These are phyloP conservation scores for Piloderma croceum DNA, from an alignment of 768 basidiomycete species.

Conservation along the genomic window DNA sequence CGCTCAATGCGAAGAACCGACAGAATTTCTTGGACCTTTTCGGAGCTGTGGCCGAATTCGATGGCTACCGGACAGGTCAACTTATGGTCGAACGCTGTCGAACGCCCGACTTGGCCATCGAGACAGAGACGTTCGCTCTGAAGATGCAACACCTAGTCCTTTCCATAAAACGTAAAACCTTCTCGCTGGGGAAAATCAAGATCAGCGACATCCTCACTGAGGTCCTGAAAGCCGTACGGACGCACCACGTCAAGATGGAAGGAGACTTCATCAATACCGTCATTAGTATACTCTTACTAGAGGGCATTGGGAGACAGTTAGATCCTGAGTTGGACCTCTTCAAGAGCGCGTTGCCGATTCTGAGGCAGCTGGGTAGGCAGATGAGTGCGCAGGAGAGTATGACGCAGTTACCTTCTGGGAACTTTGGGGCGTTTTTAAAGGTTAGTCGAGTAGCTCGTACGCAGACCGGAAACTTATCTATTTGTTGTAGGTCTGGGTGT, in stretches of 20 bases:
- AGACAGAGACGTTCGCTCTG: conserved; percentile 92
- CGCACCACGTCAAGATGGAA: conserved; percentile 97
- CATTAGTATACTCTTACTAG: conserved; percentile 85
- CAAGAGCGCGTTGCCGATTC: conserved; percentile 89
- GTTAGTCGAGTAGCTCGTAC: conserved; percentile 35
- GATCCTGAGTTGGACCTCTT: conserved; percentile 92
- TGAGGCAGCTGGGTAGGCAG: conserved; percentile 86
- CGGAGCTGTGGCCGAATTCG: conserved; percentile 91
- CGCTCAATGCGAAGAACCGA: conserved; percentile 75
- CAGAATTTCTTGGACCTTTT: conserved; percentile 96
- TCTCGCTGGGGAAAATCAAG: conserved; percentile 93
- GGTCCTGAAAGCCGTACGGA: conserved; percentile 78
- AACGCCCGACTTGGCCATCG: conserved; percentile 82
- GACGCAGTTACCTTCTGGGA: conserved; percentile 56
- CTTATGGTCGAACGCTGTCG: conserved; percentile 96
- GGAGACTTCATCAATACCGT: conserved; percentile 98
- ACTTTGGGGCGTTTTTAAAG: conserved; percentile 85
- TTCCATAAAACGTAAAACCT: conserved; percentile 92
- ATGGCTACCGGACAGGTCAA: conserved; percentile 91
- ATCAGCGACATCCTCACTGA: conserved; percentile 90
- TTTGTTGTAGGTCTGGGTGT: conserved; percentile 73
- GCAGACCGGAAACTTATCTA: conserved; percentile 6
- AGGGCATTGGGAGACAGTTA: conserved; percentile 92
- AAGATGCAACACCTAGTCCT: conserved; percentile 97
- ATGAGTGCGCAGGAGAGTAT: conserved; percentile 74